Evolutionary conservation across 176 grass and related monocot genomes (phyloP), one percentile per base, ranked within the genome.

Genomic region (Saccharum officinarum): DNA sequence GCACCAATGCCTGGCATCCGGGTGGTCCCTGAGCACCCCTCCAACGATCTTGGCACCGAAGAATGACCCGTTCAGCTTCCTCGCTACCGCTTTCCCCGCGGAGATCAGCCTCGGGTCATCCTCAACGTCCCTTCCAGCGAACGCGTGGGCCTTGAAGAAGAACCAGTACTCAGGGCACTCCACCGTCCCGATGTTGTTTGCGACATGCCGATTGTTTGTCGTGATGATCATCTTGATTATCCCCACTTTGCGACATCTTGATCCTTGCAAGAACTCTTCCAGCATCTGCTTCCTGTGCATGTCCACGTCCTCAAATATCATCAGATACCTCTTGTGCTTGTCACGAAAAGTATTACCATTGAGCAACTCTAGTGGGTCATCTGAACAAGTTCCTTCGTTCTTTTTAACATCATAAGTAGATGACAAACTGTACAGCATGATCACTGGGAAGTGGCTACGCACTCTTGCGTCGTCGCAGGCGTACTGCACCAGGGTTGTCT

Each of bases 281-380:
- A 60, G 36, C 22, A 41, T 62, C 75, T 42, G 75, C 36, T 41
- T 78, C 36, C 8, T 42, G 5, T 17, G 3, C 55, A 26, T 73
- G 71, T 73, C 71, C 3, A 73, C 44, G 13, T 73, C 44, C 7
- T 73, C 71, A 49, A 73, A 49, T 9, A 78, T n/a, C 36, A 78
- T 8, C 20, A 78, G 13, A 4, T 39, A 41, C 75, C 55, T 37
- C 74, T 40, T 62, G 5, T 62, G 9, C 10, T 25, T 1, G 59
- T 0, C 22, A 15, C 22, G 1, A 12, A 42, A 25, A 25, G 25
- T 65, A 30, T 1, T 12, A 6, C 9, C 0, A 4, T n/a, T 78
- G 4, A 62, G 0, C 4, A 78, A n/a, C 36, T 78, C 52, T 3
- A 62, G 1, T 41, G 22, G 34, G 3, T 62, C 33, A 8, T 60